Base-by-base conservation (phyloP, 495 filamentous ascomycete species). In the Penicillium atrosanguineum region DNA sequence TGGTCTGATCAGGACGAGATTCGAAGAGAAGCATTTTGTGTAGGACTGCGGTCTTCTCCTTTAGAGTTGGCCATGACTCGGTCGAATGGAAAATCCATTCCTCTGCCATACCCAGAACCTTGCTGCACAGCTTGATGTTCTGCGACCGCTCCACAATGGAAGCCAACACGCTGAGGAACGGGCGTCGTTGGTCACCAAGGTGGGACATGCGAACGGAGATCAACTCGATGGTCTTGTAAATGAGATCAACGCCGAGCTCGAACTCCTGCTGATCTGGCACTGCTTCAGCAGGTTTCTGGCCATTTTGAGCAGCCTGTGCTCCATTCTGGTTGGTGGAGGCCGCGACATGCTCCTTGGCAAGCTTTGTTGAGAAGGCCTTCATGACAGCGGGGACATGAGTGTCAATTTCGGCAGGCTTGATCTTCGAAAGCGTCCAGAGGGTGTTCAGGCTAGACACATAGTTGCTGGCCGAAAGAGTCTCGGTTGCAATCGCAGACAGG, bases 1-100 rank as follows among this genome's bases (percentile, higher is more conserved):
- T 85, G 0, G 87, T 87, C 28, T 83, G 83, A 67, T 97, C 92
- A 11, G 79, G 68, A 20, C 92, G 82, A 45, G 87, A 81, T 66
- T 99, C 95, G 53, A 99, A 97, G 0, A 91, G 83, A 37, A 97
- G 73, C 95, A 99, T 99, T 71, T 99, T 99, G 61, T 91, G 89
- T 16, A 99, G 67, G 0, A 99, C 93, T 1, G 95, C 95, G 1
- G 90, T 96, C 73, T 97, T 97, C 70, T 99, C 95, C 65, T 99
- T 99, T 5, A 97, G 74, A 0, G 93, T 96, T 3, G 95, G 95
- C 82, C 92, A 96, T 5, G 89, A 88, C 52, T 96, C 92, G 28
- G 87, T 89, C 2, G 90, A 91, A 48, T 89, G 81, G 79, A 99
- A 97, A 12, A 97, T 87, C 95, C 95, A 99, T 5, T 75, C 76